These are phyloP conservation scores for Lycium barbarum DNA, from an alignment of 257 asterid genomes.

Conservation along the genomic window DNA sequence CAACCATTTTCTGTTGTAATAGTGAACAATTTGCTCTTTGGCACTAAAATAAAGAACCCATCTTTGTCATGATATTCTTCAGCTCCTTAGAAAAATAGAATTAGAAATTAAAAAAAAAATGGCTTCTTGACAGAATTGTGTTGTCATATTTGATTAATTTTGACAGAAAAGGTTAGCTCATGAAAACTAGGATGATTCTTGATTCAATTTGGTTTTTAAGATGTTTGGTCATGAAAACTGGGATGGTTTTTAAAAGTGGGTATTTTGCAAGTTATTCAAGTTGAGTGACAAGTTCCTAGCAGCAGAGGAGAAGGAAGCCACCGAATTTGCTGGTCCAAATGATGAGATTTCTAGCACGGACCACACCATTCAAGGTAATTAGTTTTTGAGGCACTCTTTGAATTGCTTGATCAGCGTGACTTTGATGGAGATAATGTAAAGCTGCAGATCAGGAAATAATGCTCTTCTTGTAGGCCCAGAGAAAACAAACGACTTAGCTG, in stretches of 20 bases:
- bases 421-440: not conserved
- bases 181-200: too few relatives aligned
- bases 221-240: too few relatives aligned
- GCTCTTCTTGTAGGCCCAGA: not conserved
- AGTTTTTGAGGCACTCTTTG: not conserved
- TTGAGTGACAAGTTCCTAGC: not conserved
- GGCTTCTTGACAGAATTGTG: not conserved
- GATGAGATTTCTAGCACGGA: not conserved
- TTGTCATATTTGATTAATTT: too few relatives aligned
- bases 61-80: not conserved
- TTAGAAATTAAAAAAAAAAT: not conserved
- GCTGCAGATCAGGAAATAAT: not conserved
- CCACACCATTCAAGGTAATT: not conserved
- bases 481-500: not conserved
- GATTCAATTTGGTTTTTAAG: too few relatives aligned
- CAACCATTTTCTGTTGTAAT: not conserved
- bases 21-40: not conserved
- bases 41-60: not conserved
- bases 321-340: not conserved
- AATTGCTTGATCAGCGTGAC: not conserved
- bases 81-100: not conserved
- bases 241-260: not conserved
- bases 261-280: slow-evolving; percentile 22
- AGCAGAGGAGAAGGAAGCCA: not conserved
- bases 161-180: too few relatives aligned